A percentile compares a stretch with the other conserved stretches of the same genome.
These are phyloP conservation scores for Claviceps capensis DNA, from an alignment of 2,329 filamentous ascomycete species.

Conservation along the genomic window DNA sequence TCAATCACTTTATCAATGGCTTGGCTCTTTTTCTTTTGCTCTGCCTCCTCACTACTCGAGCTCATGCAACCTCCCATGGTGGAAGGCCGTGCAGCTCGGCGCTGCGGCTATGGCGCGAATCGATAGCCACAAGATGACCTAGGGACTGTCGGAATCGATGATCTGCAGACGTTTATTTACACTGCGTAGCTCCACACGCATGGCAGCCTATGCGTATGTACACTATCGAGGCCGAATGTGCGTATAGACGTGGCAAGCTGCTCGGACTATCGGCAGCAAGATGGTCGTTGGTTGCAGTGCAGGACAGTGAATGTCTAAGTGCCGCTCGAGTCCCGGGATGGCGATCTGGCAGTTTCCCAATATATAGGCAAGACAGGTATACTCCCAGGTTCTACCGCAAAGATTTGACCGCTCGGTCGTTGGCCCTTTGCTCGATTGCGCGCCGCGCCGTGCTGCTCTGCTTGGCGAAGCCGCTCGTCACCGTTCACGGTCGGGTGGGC, in stretches of 20 bases:
- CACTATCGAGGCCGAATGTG: neutral
- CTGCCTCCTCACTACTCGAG: constrained; percentile 69
- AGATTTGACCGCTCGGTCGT: neutral
- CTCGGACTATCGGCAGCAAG: neutral
- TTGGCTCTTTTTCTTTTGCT: constrained; percentile 93
- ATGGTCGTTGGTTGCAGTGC: neutral
- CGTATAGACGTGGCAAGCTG: neutral
- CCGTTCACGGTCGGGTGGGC: neutral
- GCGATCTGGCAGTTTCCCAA: too few relatives aligned
- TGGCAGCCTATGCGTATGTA: neutral
- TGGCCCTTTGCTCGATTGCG: neutral
- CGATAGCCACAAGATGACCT: neutral
- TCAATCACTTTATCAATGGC: constrained; percentile 88
- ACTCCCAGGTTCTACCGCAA: neutral
- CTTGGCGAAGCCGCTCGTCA: neutral
- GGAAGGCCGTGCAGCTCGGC: constrained; percentile 11
- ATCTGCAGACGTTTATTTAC: neutral
- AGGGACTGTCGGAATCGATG: neutral
- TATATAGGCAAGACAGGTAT: neutral
- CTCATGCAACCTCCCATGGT: constrained; percentile 93
- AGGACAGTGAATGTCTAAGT: neutral
- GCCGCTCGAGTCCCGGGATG: neutral
- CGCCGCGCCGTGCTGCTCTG: neutral
- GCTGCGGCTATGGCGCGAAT: constrained; percentile 1
- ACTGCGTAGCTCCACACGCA: neutral